Evolutionary conservation across 2,329 filamentous ascomycete genomes (phyloP), one percentile per base, ranked within the genome.

Genomic region (Phoma herbarum): DNA sequence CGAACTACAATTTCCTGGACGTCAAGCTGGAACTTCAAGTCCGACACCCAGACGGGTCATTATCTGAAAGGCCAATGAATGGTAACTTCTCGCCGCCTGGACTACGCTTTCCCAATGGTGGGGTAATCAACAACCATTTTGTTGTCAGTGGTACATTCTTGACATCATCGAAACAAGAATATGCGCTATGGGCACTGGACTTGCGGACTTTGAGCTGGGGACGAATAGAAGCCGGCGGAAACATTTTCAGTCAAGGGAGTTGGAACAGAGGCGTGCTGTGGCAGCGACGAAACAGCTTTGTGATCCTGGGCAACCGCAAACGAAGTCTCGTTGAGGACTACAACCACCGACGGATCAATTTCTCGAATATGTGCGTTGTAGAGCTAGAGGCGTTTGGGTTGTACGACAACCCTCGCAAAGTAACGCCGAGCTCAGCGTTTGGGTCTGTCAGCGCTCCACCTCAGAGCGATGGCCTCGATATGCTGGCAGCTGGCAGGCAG

Each of bases 1-100:
- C 94, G 23, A 99, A 99, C 75, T 99, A 99, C 79, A 98, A 99
- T 78, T 99, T 99, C 72, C 78, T 99, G 54, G 94, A 99, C 69
- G 95, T 99, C 65, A 98, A 97, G 75, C 82, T 99, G 23, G 95
- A 99, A 77, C 82, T 99, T 35, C 95, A 98, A 77, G 87, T 99
- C 46, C 87, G 95, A 51, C 83, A 90, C 9, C 86, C 92, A 1
- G 93, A 98, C 74, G 94, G 95, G 28, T 88, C 87, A 0, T 80
- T 99, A 52, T 86, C 88, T 1, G 95, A 99, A 76, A 93, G 91
- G 77, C 86, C 90, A 25, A 98, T 99, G 94, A 88, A 89, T 18
- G 90, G 91, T 18, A 85, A 87, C 6, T 92, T 93, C 61, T 96
- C 93, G 9, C 95, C 95, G 0, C 95, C 95, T 0, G 95, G 95